Percentiles rank a stretch among this genome's conserved stretches.
Evolutionary conservation across 2,329 filamentous ascomycete genomes (phyloP).

Genomic region (Diaporthe citri): DNA sequence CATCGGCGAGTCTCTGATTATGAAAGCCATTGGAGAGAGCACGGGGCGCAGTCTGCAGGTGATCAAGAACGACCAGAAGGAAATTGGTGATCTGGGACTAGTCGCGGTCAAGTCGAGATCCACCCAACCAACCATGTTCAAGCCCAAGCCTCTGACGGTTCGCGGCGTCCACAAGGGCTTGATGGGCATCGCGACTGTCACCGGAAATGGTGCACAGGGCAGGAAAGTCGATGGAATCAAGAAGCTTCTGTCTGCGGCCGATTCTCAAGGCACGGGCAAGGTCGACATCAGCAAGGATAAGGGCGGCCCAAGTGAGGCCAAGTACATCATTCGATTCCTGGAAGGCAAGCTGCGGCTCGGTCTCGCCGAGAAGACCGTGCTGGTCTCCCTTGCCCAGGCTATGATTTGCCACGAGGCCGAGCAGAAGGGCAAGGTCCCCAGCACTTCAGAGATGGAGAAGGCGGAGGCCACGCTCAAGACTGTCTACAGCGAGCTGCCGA

Average conservation of each 20-base stretch:
- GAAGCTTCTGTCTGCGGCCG: constrained; percentile 92
- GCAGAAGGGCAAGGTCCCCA: constrained; percentile 77
- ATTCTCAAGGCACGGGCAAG: constrained; percentile 79
- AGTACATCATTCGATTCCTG: constrained; percentile 91
- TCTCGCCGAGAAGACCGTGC: constrained; percentile 90
- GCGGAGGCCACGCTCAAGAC: constrained; percentile 90
- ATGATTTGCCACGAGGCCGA: constrained; percentile 85
- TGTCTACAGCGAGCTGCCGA: constrained; percentile 94
- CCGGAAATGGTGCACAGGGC: constrained; percentile 88
- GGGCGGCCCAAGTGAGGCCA: constrained; percentile 93
- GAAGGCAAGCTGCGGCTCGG: constrained; percentile 95
- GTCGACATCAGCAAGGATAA: constrained; percentile 94
- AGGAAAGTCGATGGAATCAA: constrained; percentile 96
- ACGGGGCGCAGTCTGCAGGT: constrained; percentile 89
- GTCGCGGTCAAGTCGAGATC: constrained; percentile 96
- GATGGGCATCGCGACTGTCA: constrained; percentile 87
- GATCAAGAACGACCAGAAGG: constrained; percentile 95
- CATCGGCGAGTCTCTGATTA: constrained; percentile 98
- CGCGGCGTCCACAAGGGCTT: constrained; percentile 88
- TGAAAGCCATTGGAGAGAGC: constrained; percentile 97
- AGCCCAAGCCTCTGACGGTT: constrained; percentile 90
- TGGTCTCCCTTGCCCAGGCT: constrained; percentile 91
- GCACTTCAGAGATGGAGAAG: constrained; percentile 81
- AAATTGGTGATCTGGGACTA: constrained; percentile 94
- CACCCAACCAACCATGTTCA: constrained; percentile 98